These are phyloP conservation scores for Umbellularia californica DNA, from an alignment of 164 flowering plant genomes.

Conservation along the genomic window DNA sequence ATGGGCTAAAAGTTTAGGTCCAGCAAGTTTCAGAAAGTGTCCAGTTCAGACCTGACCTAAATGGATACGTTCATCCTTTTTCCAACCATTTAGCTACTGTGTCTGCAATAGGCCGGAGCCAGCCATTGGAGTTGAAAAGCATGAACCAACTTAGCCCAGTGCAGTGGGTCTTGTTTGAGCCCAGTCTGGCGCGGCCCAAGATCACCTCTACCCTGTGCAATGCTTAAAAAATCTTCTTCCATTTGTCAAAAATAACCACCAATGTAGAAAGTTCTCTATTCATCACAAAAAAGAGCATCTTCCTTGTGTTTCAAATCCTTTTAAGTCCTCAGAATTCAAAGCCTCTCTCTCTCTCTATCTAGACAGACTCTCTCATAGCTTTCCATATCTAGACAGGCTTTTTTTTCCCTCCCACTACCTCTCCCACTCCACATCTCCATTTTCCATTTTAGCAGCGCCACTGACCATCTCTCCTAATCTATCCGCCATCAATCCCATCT, in stretches of 20 bases:
- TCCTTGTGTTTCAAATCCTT: background rate
- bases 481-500: background rate
- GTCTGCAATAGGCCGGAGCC: too few relatives aligned
- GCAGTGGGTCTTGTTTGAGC: too few relatives aligned
- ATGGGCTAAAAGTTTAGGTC: too few relatives aligned
- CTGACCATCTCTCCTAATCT: background rate
- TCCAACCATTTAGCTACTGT: too few relatives aligned
- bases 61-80: too few relatives aligned
- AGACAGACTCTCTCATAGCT: background rate
- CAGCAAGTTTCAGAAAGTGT: too few relatives aligned
- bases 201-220: too few relatives aligned
- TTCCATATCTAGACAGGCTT: background rate
- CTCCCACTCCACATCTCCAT: background rate
- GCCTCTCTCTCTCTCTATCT: background rate
- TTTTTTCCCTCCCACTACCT: background rate
- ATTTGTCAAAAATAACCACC: background rate
- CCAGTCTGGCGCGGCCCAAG: too few relatives aligned
- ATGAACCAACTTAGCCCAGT: too few relatives aligned
- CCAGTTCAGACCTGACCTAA: too few relatives aligned
- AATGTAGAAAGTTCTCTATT: background rate
- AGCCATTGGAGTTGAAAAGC: too few relatives aligned
- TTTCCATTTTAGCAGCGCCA: background rate
- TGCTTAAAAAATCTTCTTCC: background rate
- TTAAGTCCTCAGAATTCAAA: background rate
- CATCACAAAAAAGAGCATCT: background rate